Evolutionary conservation across 495 filamentous ascomycete species (phyloP).

Genomic region (Tuber melanosporum): DNA sequence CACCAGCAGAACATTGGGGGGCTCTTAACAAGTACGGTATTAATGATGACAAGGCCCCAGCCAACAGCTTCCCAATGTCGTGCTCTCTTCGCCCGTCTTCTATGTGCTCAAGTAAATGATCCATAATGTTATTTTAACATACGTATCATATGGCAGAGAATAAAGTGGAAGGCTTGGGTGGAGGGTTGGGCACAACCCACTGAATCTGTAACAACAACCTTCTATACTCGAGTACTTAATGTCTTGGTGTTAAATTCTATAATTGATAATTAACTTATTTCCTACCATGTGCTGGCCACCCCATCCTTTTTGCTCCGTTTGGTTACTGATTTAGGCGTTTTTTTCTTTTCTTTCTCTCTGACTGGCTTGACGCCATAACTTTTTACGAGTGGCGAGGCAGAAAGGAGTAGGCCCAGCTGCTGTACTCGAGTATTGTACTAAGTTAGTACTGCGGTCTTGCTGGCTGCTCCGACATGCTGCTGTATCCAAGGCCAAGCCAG

Average conservation of each 20-base stretch:
- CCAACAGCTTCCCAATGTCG: not conserved
- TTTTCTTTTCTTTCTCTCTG: not conserved
- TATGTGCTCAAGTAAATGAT: not conserved
- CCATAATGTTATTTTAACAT: not conserved
- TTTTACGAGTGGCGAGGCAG: not conserved
- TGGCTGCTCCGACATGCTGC: conserved; percentile 12
- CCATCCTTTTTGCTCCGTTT: not conserved
- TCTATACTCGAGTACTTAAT: not conserved
- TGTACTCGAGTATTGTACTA: not conserved
- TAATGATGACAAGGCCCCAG: not conserved
- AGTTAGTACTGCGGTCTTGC: conserved; percentile 11
- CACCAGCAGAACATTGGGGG: not conserved
- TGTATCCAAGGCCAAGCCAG: conserved; percentile 7
- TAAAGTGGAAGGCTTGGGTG: not conserved
- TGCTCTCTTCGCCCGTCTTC: not conserved
- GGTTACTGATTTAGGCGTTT: not conserved
- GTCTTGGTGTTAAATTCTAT: not conserved
- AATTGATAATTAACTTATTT: not conserved
- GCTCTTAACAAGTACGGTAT: not conserved
- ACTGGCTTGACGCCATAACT: not conserved
- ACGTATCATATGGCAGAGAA: not conserved
- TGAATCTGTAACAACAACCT: not conserved
- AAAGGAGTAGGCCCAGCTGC: not conserved
- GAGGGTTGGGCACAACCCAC: not conserved
- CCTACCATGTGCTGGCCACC: not conserved